Evolutionary conservation across 208 protist species (phyloP).

Genomic region (Leishmania mexicana): DNA sequence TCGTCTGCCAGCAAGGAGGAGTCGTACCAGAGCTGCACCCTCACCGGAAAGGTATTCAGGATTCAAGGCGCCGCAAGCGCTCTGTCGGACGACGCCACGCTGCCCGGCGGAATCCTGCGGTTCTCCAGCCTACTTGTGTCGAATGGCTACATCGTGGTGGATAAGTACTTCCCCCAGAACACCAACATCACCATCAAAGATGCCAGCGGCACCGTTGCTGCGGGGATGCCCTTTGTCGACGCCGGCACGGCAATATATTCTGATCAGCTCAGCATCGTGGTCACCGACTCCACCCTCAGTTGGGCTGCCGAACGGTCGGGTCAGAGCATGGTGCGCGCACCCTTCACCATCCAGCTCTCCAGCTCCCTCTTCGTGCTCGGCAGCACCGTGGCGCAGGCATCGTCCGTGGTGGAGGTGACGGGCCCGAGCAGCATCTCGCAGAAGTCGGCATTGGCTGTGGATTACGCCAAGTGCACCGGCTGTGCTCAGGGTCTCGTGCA

Average conservation of each 20-base stretch:
- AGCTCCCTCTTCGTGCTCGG: constrained; percentile 7
- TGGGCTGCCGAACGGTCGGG: neutral
- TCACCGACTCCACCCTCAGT: neutral
- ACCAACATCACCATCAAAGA: neutral
- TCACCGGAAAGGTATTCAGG: neutral
- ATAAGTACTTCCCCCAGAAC: neutral
- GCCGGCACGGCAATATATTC: neutral
- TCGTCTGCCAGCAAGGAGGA: neutral
- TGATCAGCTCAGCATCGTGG: constrained; percentile 1
- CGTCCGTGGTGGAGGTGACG: neutral
- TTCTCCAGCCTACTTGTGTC: neutral
- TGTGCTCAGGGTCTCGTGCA: constrained; percentile 7
- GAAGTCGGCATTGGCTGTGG: constrained; percentile 1
- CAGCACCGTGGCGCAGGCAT: neutral
- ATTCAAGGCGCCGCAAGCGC: neutral
- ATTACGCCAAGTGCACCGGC: constrained; percentile 10
- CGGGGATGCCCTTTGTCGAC: constrained; percentile 3
- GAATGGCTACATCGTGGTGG: constrained; percentile 5
- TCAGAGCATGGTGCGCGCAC: constrained; percentile 4
- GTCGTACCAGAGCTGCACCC: neutral
- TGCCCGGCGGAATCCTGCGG: neutral
- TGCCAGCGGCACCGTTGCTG: neutral
- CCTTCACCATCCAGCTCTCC: constrained; percentile 1
- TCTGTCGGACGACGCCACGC: neutral
- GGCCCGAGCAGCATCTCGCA: neutral